These are phyloP conservation scores for Aspergillus incahuasiensis DNA, from an alignment of 495 filamentous ascomycete species.

Conservation along the genomic window DNA sequence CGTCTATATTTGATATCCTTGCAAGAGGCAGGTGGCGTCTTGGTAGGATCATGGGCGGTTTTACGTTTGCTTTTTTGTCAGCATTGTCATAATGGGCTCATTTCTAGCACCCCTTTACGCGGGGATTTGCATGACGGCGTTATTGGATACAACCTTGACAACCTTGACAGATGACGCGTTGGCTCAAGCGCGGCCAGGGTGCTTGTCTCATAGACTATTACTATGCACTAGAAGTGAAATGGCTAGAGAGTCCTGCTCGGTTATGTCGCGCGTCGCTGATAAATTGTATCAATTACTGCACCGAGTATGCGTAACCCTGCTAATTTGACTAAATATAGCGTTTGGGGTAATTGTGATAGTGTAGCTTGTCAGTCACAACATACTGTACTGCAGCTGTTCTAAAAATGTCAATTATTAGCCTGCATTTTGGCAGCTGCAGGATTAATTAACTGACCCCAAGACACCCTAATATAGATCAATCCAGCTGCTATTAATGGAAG, in stretches of 20 bases:
- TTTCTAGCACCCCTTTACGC: not conserved
- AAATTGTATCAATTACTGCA: not conserved
- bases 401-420: slow-evolving; percentile 5
- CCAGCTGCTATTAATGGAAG: not conserved
- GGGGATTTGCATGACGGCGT: slow-evolving; percentile 1
- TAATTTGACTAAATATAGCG: slow-evolving; percentile 8
- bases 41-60: not conserved
- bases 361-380: not conserved
- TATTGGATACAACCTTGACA: slow-evolving; percentile 4
- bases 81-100: not conserved
- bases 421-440: not conserved
- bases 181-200: not conserved
- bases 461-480: slow-evolving; percentile 10
- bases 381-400: not conserved
- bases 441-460: not conserved
- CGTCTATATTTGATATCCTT: slow-evolving; percentile 5
- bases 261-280: not conserved
- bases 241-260: not conserved
- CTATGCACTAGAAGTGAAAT: not conserved
- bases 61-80: not conserved
- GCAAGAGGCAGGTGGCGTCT: not conserved
- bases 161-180: not conserved
- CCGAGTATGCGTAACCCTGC: not conserved
- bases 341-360: not conserved
- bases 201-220: not conserved